Conservation (phyloP, 257 asterid species). For the Craterostigma plantagineum region DNA sequence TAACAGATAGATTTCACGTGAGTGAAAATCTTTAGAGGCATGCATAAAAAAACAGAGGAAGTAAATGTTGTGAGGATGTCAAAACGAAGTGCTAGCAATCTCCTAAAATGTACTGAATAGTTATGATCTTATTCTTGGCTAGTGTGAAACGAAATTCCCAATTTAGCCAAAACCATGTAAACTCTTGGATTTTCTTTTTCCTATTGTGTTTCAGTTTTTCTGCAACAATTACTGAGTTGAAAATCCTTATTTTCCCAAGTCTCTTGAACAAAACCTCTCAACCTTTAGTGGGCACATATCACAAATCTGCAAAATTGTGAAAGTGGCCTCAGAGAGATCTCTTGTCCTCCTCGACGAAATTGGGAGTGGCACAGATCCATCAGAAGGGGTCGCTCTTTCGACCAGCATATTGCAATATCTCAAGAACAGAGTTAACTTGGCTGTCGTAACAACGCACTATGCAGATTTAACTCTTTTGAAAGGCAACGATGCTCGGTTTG, state of each 20-base stretch:
- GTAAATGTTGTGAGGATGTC: no score
- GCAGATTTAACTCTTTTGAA: constrained; percentile 74
- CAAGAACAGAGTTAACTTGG: constrained; percentile 68
- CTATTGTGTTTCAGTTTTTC: not conserved
- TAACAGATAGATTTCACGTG: no score
- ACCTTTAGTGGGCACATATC: constrained; percentile 95
- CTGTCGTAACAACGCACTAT: constrained; percentile 88
- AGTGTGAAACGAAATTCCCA: no score
- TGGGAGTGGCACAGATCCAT: constrained; percentile 97
- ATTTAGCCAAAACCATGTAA: no score
- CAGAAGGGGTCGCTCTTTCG: constrained; percentile 92
- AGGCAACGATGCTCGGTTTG: constrained; percentile 60
- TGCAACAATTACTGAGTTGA: not conserved
- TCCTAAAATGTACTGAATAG: no score
- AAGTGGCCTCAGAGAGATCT: constrained; percentile 64
- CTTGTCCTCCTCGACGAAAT: constrained; percentile 94
- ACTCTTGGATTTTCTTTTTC: no score
- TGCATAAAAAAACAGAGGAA: no score
- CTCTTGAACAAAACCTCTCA: constrained; percentile 85
- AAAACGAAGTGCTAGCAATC: no score
- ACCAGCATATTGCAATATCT: constrained; percentile 73
- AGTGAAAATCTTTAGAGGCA: no score
- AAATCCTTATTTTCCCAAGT: constrained; percentile 29
- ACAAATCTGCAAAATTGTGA: constrained; percentile 49
- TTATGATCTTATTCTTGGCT: no score